Evolutionary conservation across 176 grass and related monocot species (phyloP).

Genomic region (Aegilops tauschii): DNA sequence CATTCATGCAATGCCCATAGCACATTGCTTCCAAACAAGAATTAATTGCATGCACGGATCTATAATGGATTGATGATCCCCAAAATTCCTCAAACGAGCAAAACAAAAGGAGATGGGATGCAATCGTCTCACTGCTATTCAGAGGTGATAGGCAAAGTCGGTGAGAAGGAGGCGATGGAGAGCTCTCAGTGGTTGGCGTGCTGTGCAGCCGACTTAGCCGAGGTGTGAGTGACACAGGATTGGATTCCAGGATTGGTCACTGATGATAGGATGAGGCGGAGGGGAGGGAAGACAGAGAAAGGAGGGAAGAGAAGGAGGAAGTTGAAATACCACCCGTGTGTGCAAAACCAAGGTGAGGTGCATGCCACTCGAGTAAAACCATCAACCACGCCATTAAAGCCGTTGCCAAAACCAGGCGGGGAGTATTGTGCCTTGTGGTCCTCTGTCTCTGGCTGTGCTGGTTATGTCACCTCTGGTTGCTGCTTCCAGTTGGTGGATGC

Average conservation of each 20-base stretch:
- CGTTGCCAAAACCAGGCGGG: background rate
- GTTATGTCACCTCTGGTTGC: too few species aligned
- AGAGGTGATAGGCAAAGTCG: background rate
- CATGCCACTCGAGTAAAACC: background rate
- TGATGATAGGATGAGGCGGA: too few species aligned
- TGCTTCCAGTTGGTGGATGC: too few species aligned
- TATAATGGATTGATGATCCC: background rate
- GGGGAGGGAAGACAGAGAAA: too few species aligned
- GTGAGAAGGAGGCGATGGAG: background rate
- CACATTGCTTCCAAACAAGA: background rate
- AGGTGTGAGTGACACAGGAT: too few species aligned
- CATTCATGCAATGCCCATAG: background rate
- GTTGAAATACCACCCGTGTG: background rate
- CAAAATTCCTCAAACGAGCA: background rate
- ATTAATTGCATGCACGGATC: background rate
- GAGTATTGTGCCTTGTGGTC: too few species aligned
- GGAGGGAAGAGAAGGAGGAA: background rate
- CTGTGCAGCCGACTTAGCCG: too few species aligned
- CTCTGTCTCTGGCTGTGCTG: too few species aligned
- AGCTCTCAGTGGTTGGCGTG: too few species aligned
- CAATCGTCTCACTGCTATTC: background rate
- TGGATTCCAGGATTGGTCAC: too few species aligned
- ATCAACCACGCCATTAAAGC: background rate
- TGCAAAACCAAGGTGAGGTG: background rate
- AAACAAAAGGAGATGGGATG: background rate